Conservation (phyloP, 768 basidiomycete genomes). For the Sporobolomyces pararoseus region DNA sequence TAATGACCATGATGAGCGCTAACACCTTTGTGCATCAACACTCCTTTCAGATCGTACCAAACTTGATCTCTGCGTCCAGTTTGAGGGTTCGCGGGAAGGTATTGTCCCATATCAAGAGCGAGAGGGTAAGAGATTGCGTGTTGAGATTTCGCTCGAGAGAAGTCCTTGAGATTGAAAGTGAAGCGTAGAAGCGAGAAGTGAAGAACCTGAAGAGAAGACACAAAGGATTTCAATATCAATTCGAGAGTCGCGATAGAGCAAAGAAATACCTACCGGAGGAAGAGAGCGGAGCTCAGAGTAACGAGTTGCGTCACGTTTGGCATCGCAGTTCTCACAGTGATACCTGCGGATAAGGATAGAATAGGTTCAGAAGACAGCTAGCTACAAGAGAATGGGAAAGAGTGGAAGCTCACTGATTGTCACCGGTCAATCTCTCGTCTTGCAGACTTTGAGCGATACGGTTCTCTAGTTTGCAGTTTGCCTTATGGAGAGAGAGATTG, state of each 20-base stretch:
- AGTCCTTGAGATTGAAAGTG: constrained; percentile 70
- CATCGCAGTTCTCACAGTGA: constrained; percentile 68
- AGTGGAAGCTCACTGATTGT: constrained; percentile 63
- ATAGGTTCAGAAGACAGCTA: neutral
- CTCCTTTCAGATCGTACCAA: constrained; percentile 76
- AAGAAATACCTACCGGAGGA: constrained; percentile 58
- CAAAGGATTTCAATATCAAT: neutral
- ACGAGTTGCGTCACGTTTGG: constrained; percentile 72
- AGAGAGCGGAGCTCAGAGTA: constrained; percentile 66
- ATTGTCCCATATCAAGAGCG: constrained; percentile 67
- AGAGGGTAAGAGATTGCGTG: constrained; percentile 72
- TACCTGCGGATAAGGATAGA: constrained; percentile 57
- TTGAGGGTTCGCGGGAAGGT: constrained; percentile 49
- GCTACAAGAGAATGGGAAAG: neutral
- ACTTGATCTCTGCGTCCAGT: constrained; percentile 43
- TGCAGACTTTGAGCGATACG: constrained; percentile 64
- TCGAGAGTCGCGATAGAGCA: neutral
- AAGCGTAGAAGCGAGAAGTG: constrained; percentile 94
- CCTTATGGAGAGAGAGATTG: constrained; percentile 48
- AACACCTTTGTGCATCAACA: constrained; percentile 82
- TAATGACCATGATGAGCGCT: constrained; percentile 91
- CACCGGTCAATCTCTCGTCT: constrained; percentile 69
- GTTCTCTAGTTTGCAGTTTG: constrained; percentile 68
- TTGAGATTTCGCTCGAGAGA: constrained; percentile 84
- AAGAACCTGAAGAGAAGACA: constrained; percentile 53